Evolutionary conservation across 2,329 filamentous ascomycete genomes (phyloP).

Genomic region (Botryotinia globosa): DNA sequence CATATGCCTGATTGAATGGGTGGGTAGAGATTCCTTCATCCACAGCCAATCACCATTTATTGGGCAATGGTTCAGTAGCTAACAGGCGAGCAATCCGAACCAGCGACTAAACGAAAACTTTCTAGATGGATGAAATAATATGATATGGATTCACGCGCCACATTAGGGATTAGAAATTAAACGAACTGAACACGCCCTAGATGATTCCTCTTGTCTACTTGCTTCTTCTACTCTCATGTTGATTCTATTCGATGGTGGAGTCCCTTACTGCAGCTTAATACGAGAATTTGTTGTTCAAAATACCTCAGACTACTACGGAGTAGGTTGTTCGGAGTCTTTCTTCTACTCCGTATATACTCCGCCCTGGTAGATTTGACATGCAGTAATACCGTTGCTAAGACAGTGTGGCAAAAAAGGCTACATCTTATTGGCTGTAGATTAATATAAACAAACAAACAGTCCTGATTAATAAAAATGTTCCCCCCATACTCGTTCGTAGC

Average conservation of each 20-base stretch:
- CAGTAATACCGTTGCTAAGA: conserved; percentile 1
- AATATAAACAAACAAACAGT: neutral
- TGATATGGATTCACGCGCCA: neutral
- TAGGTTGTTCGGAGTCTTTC: neutral
- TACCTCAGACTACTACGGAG: neutral
- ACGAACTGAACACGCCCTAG: neutral
- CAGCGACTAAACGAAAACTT: neutral
- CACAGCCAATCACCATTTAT: neutral
- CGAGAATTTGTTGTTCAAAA: neutral
- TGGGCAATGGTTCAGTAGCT: neutral
- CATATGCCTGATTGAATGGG: too few species aligned
- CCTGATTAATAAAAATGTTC: neutral
- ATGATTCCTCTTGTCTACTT: neutral
- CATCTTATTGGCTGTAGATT: neutral
- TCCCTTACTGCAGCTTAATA: neutral
- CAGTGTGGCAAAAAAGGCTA: neutral
- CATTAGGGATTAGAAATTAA: too few species aligned
- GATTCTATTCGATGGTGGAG: neutral
- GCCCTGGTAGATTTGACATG: neutral
- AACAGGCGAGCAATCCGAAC: neutral
- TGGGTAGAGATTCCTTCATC: too few species aligned
- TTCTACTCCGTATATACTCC: too few species aligned
- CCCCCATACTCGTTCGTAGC: neutral
- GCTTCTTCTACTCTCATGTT: neutral
- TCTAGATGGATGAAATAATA: neutral